Percentiles rank a stretch among this genome's conserved stretches.
These are phyloP conservation scores for Acacia confusa DNA, from an alignment of 306 rosid species.

Conservation along the genomic window DNA sequence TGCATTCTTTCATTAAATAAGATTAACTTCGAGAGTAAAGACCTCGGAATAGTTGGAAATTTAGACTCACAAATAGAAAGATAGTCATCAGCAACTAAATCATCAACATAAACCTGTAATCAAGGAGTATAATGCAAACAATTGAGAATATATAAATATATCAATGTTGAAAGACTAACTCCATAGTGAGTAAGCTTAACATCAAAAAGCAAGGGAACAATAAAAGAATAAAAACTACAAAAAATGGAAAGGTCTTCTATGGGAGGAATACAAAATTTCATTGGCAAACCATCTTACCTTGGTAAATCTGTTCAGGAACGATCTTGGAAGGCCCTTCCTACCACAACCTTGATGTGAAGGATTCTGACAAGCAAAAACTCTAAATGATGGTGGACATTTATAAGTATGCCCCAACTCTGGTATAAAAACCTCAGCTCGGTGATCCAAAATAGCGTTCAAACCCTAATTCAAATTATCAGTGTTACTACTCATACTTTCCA, in stretches of 20 bases:
- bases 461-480: constrained; percentile 51
- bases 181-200: background rate
- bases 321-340: constrained; percentile 91
- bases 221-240: background rate
- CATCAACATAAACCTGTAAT: constrained; percentile 89
- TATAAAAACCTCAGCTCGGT: constrained; percentile 95
- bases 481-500: constrained; percentile 23
- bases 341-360: constrained; percentile 96
- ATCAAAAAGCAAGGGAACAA: constrained; percentile 1
- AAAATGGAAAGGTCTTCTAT: background rate
- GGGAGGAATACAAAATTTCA: background rate
- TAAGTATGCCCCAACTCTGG: constrained; percentile 84
- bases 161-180: background rate
- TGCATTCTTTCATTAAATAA: constrained; percentile 74
- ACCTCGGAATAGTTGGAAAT: constrained; percentile 56
- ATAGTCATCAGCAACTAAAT: constrained; percentile 77
- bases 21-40: constrained; percentile 61
- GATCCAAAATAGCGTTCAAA: constrained; percentile 94
- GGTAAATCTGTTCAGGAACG: constrained; percentile 89
- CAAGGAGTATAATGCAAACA: constrained; percentile 22
- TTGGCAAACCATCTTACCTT: constrained; percentile 53
- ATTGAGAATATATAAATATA: background rate
- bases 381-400: constrained; percentile 81
- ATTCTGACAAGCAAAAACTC: constrained; percentile 97
- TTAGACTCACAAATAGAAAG: constrained; percentile 75